These are phyloP conservation scores for Jamesozyma jinghongensis DNA, from an alignment of 805 yeast species.

Conservation along the genomic window DNA sequence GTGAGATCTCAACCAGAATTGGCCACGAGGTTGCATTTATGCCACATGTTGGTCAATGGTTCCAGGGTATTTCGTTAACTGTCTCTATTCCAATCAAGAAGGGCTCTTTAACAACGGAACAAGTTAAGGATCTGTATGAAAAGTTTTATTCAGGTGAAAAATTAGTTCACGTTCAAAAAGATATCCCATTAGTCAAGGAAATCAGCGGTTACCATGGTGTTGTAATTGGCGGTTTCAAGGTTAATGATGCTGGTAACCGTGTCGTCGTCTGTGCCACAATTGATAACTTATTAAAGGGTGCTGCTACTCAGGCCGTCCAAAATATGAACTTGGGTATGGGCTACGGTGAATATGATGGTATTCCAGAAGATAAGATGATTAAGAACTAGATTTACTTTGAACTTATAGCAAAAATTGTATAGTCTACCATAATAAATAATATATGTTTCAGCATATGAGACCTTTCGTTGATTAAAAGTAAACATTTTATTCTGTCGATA, in stretches of 20 bases:
- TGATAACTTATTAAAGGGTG: slow-evolving; percentile 94
- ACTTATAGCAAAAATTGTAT: slow-evolving; percentile 1
- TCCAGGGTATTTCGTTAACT: slow-evolving; percentile 95
- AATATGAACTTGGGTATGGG: slow-evolving; percentile 86
- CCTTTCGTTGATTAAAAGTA: no score
- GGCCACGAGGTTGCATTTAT: slow-evolving; percentile 77
- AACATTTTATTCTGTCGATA: no score
- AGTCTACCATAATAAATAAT: no score
- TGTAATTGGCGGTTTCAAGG: slow-evolving; percentile 92
- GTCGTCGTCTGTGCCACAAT: slow-evolving; percentile 92
- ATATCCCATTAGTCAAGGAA: slow-evolving; percentile 86
- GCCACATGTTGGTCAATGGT: slow-evolving; percentile 99
- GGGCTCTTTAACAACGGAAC: slow-evolving; percentile 63
- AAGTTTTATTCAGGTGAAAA: slow-evolving; percentile 83
- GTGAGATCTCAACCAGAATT: slow-evolving; percentile 75
- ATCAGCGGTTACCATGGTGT: slow-evolving; percentile 92
- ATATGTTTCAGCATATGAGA: no score
- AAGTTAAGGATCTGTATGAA: slow-evolving; percentile 64
- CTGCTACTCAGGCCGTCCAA: slow-evolving; percentile 96
- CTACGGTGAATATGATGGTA: slow-evolving; percentile 91
- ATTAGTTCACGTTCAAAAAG: slow-evolving; percentile 77
- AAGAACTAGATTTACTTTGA: background rate
- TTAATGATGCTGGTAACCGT: slow-evolving; percentile 78
- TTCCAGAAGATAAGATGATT: slow-evolving; percentile 60
- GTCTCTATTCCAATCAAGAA: slow-evolving; percentile 78